Percentiles rank a stretch among this genome's conserved stretches.
Conservation (phyloP, 2,329 filamentous ascomycete species). For the Pestalotiopsis sp. region DNA sequence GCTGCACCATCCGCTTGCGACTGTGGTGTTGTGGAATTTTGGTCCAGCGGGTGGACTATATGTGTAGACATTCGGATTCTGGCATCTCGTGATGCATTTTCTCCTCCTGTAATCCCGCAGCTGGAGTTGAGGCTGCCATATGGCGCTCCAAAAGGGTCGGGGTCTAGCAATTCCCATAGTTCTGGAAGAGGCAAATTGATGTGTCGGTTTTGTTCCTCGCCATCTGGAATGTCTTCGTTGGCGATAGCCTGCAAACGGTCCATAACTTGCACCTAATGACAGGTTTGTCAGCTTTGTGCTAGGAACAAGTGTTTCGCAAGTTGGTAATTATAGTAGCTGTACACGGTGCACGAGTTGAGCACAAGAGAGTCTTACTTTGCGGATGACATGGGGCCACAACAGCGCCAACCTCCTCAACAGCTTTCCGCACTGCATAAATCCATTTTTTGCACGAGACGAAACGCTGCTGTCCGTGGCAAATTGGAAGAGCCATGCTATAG, state of each 20-base stretch:
- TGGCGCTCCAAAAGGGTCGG: background rate
- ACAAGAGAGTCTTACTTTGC: background rate
- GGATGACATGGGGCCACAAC: background rate
- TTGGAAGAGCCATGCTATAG: background rate
- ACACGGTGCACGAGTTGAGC: too few species aligned
- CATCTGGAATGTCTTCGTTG: background rate
- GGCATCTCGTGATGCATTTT: background rate
- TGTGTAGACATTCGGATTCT: background rate
- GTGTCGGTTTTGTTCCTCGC: background rate
- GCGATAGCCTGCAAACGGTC: background rate
- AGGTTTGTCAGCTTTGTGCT: background rate
- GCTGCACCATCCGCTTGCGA: background rate
- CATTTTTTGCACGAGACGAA: background rate
- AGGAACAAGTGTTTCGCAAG: background rate
- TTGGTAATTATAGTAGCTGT: too few species aligned
- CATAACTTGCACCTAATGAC: background rate
- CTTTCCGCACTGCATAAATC: background rate
- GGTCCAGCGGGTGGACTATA: background rate
- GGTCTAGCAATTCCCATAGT: background rate
- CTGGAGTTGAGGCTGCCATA: background rate
- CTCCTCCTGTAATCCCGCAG: background rate
- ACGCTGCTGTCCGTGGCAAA: background rate
- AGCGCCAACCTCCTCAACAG: background rate
- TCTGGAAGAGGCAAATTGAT: background rate
- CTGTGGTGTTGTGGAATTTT: background rate